Percentiles rank a stretch among this genome's conserved stretches.
Conservation (phyloP, 2,329 filamentous ascomycete species). For the Pseudogymnoascus sp. region DNA sequence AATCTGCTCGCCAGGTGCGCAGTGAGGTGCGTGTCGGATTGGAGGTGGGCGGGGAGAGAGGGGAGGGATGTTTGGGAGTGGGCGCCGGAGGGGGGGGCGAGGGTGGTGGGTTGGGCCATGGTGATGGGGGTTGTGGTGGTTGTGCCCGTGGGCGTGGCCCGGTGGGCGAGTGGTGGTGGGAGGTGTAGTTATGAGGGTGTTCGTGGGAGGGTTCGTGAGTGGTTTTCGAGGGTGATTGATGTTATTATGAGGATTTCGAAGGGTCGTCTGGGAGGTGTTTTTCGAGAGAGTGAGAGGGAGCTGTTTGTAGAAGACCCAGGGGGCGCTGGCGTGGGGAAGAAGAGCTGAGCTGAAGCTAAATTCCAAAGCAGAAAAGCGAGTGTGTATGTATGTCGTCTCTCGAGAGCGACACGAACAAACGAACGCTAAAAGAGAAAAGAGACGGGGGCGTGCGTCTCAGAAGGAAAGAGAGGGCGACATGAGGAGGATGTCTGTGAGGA, state of each 20-base stretch:
- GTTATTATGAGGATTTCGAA: neutral
- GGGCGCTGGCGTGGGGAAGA: no score
- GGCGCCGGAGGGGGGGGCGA: conserved; percentile 55
- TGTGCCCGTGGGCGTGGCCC: neutral
- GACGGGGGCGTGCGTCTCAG: neutral
- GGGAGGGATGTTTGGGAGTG: conserved; percentile 83
- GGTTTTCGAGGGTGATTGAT: neutral
- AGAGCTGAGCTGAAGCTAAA: no score
- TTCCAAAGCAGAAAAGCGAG: neutral
- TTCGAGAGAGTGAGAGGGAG: neutral
- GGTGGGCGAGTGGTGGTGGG: neutral
- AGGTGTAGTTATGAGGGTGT: neutral
- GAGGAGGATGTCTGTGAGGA: neutral
- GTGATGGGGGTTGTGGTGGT: neutral
- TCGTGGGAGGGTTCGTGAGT: neutral
- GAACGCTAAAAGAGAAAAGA: neutral
- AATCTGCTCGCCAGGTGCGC: conserved; percentile 83
- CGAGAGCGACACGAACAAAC: neutral
- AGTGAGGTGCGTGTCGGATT: conserved; percentile 72
- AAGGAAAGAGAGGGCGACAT: neutral
- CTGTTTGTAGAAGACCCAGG: no score
- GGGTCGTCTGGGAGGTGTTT: neutral
- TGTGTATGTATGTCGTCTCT: neutral
- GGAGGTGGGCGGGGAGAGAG: conserved; percentile 74
- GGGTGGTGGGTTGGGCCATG: conserved; percentile 35